Percentiles rank a stretch among this genome's conserved stretches.
These are phyloP conservation scores for Metarhizium humberi DNA, from an alignment of 2,329 filamentous ascomycete genomes.

Conservation along the genomic window DNA sequence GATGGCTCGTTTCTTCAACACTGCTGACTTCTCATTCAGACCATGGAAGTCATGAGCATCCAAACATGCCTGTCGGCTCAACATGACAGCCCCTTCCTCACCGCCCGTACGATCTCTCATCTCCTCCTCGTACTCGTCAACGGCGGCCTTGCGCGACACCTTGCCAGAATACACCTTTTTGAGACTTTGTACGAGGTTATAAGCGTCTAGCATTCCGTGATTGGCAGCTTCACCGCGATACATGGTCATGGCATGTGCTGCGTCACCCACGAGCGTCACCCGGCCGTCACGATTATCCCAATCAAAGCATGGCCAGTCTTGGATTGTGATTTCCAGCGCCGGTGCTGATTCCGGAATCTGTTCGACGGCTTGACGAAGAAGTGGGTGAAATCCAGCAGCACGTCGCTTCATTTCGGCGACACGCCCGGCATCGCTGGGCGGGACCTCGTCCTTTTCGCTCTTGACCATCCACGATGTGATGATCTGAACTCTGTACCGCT, in stretches of 20 bases:
- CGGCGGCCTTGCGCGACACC: constrained; percentile 6
- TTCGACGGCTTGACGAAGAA: constrained; percentile 31
- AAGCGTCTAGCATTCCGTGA: constrained; percentile 30
- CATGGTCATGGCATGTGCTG: constrained; percentile 52
- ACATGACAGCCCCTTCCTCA: constrained; percentile 16
- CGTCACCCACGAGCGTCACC: constrained; percentile 42
- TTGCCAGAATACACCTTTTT: constrained; percentile 9
- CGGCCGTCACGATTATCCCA: constrained; percentile 34
- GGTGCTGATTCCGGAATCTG: constrained; percentile 31
- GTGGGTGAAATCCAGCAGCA: constrained; percentile 21
- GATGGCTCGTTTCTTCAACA: constrained; percentile 17
- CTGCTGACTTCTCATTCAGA: constrained; percentile 22
- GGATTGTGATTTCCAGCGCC: constrained; percentile 24
- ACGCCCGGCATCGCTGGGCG: constrained; percentile 19
- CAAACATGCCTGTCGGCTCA: constrained; percentile 23
- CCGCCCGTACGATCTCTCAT: constrained; percentile 17
- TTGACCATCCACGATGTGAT: constrained; percentile 36
- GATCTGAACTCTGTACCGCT: constrained; percentile 33
- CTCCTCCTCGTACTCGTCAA: constrained; percentile 21
- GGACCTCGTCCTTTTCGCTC: constrained; percentile 24
- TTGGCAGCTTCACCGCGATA: constrained; percentile 32
- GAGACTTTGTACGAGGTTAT: constrained; percentile 17
- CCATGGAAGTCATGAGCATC: constrained; percentile 21
- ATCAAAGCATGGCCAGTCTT: constrained; percentile 25
- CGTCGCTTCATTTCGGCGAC: constrained; percentile 30